A percentile compares a stretch with the other conserved stretches of the same genome.
Conservation (phyloP, 805 yeast species). For the Ogataea ramenticola region DNA sequence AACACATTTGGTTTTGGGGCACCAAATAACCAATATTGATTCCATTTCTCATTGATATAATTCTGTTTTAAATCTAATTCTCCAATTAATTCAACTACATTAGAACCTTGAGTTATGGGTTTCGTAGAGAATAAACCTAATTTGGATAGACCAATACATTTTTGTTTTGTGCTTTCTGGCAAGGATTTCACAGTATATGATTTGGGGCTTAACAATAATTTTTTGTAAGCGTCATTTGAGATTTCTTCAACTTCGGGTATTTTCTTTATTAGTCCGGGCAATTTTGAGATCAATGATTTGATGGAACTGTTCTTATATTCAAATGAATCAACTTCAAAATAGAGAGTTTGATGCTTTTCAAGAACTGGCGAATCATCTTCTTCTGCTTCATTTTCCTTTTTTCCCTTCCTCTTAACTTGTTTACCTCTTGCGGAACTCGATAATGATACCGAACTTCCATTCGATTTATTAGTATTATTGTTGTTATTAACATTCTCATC, state of each 20-base stretch:
- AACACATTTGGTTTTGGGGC: slow-evolving; percentile 55
- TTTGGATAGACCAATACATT: slow-evolving; percentile 63
- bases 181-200: slow-evolving; percentile 40
- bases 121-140: slow-evolving; percentile 49
- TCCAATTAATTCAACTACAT: slow-evolving; percentile 62
- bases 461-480: slow-evolving; percentile 5
- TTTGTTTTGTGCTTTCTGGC: slow-evolving; percentile 48
- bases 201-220: background rate
- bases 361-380: slow-evolving; percentile 36
- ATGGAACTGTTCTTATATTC: slow-evolving; percentile 36
- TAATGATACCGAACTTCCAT: background rate
- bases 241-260: slow-evolving; percentile 18
- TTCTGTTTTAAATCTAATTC: slow-evolving; percentile 59
- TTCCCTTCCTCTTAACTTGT: slow-evolving; percentile 33
- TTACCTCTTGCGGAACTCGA: background rate
- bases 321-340: slow-evolving; percentile 36
- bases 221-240: slow-evolving; percentile 3
- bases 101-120: slow-evolving; percentile 36
- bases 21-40: slow-evolving; percentile 74
- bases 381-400: slow-evolving; percentile 15
- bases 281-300: slow-evolving; percentile 18
- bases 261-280: slow-evolving; percentile 19
- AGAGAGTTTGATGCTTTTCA: slow-evolving; percentile 46
- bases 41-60: slow-evolving; percentile 57
- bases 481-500: too few species aligned